Base-by-base conservation (phyloP, 176 grass and related monocot genomes). In the Carex parvula region DNA sequence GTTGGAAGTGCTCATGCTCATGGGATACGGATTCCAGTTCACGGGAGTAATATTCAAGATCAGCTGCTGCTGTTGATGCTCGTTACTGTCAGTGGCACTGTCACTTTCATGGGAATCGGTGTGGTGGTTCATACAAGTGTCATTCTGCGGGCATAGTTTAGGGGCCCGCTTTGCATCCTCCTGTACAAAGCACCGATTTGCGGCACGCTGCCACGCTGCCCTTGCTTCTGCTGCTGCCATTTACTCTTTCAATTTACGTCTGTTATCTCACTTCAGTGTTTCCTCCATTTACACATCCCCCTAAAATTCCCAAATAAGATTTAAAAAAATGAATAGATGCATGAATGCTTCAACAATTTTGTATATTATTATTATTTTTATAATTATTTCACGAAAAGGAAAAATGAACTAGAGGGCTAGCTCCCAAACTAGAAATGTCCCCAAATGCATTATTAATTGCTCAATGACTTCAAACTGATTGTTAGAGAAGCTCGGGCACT, bases 181-280 rank as follows among this genome's bases (percentile, higher is more conserved):
- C 84, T 98, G 92, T 84, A 93, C 90, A 13, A 98, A 80, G 62
- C 84, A 94, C 65, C 95, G 89, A 75, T 98, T 98, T 61, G 90
- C 89, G 72, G 92, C 85, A 41, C 92, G 95, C 69, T 94, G 95
- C 95, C 90, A 98, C 26, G 85, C 90, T 85, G 95, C 92, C 79
- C 95, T 91, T 86, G 89, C 92, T 94, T 98, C 95, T 86, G 92
- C 92, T 91, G 90, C 95, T 79, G 90, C 90, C 95, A 98, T 97
- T 70, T 37, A 42, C 37, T 70, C 9, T 29, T 79, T 72, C 24
- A 22, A 72, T 58, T 33, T 88, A 72, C 41, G 8, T 48, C 1
- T 20, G 17, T 48, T 22, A 72, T 9, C 10, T 0, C 69, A 64
- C 8, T 72, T 22, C 22, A 64, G 61, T 26, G 22, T 64, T 64